These are phyloP conservation scores for Trypanosoma platydactyli DNA, from an alignment of 208 protist species.

Conservation along the genomic window DNA sequence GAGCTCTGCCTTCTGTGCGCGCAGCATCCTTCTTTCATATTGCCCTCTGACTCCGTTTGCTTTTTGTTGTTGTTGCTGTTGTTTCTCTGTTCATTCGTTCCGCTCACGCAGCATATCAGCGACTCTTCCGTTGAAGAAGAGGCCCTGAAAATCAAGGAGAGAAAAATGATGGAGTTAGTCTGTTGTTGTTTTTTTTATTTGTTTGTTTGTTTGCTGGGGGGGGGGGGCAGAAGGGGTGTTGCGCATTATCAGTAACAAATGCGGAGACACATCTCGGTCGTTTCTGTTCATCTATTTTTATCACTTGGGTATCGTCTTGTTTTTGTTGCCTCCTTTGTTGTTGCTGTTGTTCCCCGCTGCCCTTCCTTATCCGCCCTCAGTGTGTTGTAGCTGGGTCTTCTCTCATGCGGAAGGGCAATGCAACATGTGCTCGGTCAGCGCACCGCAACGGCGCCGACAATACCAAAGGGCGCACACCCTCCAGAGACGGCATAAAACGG, in stretches of 20 bases:
- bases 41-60: neutral
- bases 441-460: neutral
- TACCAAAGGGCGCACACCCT: neutral
- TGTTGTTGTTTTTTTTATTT: too few species aligned
- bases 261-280: neutral
- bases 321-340: conserved; percentile 12
- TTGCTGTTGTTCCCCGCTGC: conserved; percentile 2
- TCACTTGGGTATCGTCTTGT: neutral
- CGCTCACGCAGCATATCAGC: neutral
- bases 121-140: too few species aligned
- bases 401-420: neutral
- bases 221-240: too few species aligned
- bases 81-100: conserved; percentile 13
- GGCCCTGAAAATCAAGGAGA: too few species aligned
- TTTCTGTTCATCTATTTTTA: neutral
- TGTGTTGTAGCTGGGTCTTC: conserved; percentile 13
- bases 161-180: too few species aligned
- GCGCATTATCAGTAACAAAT: too few species aligned
- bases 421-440: neutral
- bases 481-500: neutral
- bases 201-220: too few species aligned
- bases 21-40: too few species aligned
- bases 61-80: conserved; percentile 4
- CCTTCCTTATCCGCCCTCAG: neutral
- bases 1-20: too few species aligned